Conservation (phyloP, 225 moss, liverwort and hornwort genomes). For the Marchantia polymorpha region DNA sequence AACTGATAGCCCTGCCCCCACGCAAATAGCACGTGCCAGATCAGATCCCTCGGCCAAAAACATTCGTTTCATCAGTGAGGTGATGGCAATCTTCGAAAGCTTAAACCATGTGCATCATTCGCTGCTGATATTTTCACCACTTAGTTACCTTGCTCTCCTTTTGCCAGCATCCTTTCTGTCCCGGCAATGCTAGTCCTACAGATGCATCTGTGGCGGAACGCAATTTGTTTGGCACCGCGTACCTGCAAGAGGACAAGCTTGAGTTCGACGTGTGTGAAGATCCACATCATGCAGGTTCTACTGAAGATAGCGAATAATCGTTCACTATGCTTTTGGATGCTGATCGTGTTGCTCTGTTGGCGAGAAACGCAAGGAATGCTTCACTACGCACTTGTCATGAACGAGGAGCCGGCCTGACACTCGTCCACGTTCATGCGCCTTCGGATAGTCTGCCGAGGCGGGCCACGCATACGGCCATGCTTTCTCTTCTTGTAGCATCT, state of each 20-base stretch:
- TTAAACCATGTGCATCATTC: background rate
- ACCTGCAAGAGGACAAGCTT: background rate
- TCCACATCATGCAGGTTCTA: background rate
- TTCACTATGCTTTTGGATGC: no score
- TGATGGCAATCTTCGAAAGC: no score
- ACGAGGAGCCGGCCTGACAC: conserved; percentile 28
- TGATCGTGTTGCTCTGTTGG: no score
- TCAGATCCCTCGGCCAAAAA: background rate
- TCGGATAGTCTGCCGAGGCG: conserved; percentile 49
- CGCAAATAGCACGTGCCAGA: background rate
- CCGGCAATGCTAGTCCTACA: conserved; percentile 15
- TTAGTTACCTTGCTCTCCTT: conserved; percentile 19
- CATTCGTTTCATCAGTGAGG: no score
- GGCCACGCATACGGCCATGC: conserved; percentile 72
- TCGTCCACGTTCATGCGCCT: conserved; percentile 51
- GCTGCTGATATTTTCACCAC: background rate
- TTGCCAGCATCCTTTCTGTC: conserved; percentile 14
- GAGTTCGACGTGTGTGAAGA: no score
- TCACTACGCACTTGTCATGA: conserved; percentile 10
- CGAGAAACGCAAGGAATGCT: background rate
- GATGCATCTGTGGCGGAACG: conserved; percentile 12
- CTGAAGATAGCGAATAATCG: no score
- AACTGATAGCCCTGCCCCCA: conserved; percentile 51
- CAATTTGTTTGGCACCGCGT: background rate
- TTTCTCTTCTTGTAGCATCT: conserved; percentile 46